A percentile compares a stretch with the other conserved stretches of the same genome.
These are phyloP conservation scores for Erysimum cheiranthoides DNA, from an alignment of 345 rosid genomes.

Conservation along the genomic window DNA sequence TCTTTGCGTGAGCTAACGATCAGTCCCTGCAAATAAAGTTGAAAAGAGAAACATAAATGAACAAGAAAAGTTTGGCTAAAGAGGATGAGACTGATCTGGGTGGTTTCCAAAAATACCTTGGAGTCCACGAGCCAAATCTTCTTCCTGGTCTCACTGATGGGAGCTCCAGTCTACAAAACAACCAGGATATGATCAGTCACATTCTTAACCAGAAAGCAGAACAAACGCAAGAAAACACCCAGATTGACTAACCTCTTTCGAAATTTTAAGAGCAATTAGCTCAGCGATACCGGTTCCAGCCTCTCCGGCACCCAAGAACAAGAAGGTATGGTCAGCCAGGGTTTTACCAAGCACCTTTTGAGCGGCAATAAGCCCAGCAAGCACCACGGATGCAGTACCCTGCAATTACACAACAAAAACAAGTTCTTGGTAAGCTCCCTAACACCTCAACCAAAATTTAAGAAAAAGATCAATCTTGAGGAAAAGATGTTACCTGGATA, in stretches of 20 bases:
- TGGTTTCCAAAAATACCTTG: constrained; percentile 58
- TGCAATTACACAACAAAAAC: constrained; percentile 43
- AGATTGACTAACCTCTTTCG: constrained; percentile 57
- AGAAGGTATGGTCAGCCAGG: constrained; percentile 81
- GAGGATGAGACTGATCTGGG: neutral
- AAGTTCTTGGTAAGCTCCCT: constrained; percentile 28
- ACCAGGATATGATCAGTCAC: constrained; percentile 30
- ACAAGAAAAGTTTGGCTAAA: neutral
- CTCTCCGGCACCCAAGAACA: constrained; percentile 99
- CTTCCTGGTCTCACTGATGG: constrained; percentile 80
- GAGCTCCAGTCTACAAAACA: constrained; percentile 62
- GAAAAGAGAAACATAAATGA: neutral
- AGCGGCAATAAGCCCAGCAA: constrained; percentile 86
- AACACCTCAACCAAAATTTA: constrained; percentile 4
- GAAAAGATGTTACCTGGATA: constrained; percentile 69
- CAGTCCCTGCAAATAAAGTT: constrained; percentile 65
- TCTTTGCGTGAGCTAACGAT: constrained; percentile 79
- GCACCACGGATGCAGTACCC: constrained; percentile 99
- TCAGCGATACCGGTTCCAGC: constrained; percentile 99
- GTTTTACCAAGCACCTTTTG: constrained; percentile 70
- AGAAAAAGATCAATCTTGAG: neutral
- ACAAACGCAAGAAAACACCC: neutral
- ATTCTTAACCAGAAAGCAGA: constrained; percentile 11
- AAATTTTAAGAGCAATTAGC: constrained; percentile 92
- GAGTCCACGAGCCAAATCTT: constrained; percentile 99